Evolutionary conservation across 1,139 yeast species (phyloP).

Genomic region (Magnusiomyces sp.): DNA sequence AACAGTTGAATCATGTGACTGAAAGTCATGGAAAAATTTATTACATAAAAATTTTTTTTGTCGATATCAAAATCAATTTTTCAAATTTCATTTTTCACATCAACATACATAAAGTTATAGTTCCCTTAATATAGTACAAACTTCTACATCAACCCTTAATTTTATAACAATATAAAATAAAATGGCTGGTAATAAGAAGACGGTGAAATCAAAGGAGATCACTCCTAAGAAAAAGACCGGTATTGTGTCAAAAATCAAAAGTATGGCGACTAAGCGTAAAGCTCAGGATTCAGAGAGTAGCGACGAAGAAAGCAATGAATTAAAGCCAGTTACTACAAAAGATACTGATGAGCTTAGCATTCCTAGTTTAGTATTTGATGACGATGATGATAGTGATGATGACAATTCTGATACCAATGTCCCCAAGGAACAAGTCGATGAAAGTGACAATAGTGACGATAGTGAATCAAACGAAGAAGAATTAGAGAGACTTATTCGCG

Average conservation of each 20-base stretch:
- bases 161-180: too few relatives aligned
- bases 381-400: slow-evolving; percentile 11
- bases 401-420: slow-evolving; percentile 18
- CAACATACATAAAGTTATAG: too few relatives aligned
- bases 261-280: not conserved
- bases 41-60: too few relatives aligned
- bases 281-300: slow-evolving; percentile 7
- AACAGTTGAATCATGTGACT: too few relatives aligned
- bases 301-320: slow-evolving; percentile 17
- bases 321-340: slow-evolving; percentile 7
- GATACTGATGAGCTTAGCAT: slow-evolving; percentile 13
- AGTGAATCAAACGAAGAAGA: slow-evolving; percentile 20
- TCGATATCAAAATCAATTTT: too few relatives aligned
- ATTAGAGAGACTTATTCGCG: slow-evolving; percentile 20
- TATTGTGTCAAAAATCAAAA: not conserved
- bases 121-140: too few relatives aligned
- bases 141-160: too few relatives aligned
- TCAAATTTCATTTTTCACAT: too few relatives aligned
- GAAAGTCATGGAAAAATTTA: too few relatives aligned
- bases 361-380: slow-evolving; percentile 12
- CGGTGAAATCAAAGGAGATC: not conserved
- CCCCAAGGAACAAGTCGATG: slow-evolving; percentile 20
- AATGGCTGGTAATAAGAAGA: too few relatives aligned
- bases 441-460: slow-evolving; percentile 9
- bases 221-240: not conserved